Evolutionary conservation across 2,329 filamentous ascomycete species (phyloP), one percentile per base, ranked within the genome.

Genomic region (Metarhizium robertsii): DNA sequence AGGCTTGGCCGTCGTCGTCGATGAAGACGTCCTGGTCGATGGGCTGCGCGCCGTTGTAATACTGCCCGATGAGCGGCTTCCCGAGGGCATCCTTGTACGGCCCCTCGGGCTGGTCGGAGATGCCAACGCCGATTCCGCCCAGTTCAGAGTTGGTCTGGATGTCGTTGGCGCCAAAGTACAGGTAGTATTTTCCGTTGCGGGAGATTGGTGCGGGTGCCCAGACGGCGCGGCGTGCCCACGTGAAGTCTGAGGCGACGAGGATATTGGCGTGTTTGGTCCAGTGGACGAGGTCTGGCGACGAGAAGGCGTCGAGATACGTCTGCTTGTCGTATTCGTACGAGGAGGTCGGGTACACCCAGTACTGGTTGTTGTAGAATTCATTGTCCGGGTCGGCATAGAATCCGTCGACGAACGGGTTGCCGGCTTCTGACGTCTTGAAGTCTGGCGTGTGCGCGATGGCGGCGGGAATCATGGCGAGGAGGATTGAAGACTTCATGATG

Each of bases 361-460:
- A 78, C 43, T 69, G 60, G 32, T 64, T 65, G 16, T 73, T 63
- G 65, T 76, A 79, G 63, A 74, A 72, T 53, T 71, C 74, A 30
- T 68, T 73, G 62, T 78, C 77, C 0, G 76, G 77, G 55, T 79
- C 76, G 7, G 76, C 77, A 60, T 79, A 79, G 74, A 74, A 77
- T 52, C 75, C 75, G 1, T 72, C 66, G 29, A 78, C 68, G 53
- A 79, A 73, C 6, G 76, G 76, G 55, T 79, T 79, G 16, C 73
- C 73, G 1, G 73, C 67, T 56, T 73, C 71, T 1, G 71, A 65
- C 3, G 73, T 75, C 2, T 67, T 64, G 56, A 69, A 73, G 59
- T 73, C 64, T 11, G 65, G 69, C 3, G 56, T 50, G n/a, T 55
- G 30, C 1, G 49, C 14, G 43, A 10, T 11, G 50, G 11, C 18